Evolutionary conservation across 192 early-diverging fungal genomes (phyloP).

Genomic region (Coemansia asiatica): DNA sequence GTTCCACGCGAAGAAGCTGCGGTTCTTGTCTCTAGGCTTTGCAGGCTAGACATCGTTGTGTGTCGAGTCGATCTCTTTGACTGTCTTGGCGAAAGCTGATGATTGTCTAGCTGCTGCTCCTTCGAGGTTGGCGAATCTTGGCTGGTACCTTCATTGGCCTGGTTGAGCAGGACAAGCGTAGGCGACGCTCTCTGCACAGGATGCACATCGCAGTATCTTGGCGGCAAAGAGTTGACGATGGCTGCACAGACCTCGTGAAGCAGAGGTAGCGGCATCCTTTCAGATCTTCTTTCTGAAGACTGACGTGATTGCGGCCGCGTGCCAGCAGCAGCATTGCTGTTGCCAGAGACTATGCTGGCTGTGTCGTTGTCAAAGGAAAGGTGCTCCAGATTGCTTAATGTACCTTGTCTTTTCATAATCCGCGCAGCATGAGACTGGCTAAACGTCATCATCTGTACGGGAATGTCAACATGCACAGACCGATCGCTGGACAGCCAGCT

Average conservation of each 20-base stretch:
- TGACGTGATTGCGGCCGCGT: conserved; percentile 4
- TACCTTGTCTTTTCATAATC: conserved; percentile 20
- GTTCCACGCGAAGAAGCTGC: conserved; percentile 17
- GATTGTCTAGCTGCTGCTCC: neutral
- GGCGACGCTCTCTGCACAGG: conserved; percentile 35
- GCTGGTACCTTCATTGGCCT: conserved; percentile 11
- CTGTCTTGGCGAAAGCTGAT: conserved; percentile 12
- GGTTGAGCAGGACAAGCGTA: conserved; percentile 26
- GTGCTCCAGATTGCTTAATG: conserved; percentile 20
- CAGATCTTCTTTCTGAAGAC: conserved; percentile 12
- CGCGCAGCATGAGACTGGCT: conserved; percentile 7
- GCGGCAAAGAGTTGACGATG: conserved; percentile 34
- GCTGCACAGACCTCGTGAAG: conserved; percentile 16
- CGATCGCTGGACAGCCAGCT: conserved; percentile 49
- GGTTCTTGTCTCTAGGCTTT: conserved; percentile 26
- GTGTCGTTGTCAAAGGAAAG: conserved; percentile 17
- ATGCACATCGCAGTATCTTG: conserved; percentile 42
- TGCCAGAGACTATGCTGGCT: conserved; percentile 30
- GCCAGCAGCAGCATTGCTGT: conserved; percentile 15
- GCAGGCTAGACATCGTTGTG: conserved; percentile 23
- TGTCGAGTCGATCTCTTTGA: conserved; percentile 19
- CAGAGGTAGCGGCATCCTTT: conserved; percentile 6
- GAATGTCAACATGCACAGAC: conserved; percentile 36
- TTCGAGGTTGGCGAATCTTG: neutral
- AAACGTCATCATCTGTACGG: conserved; percentile 47